phyloP scores from a whole-genome alignment of 768 basidiomycete species.

The Termitomyces sp. region DNA sequence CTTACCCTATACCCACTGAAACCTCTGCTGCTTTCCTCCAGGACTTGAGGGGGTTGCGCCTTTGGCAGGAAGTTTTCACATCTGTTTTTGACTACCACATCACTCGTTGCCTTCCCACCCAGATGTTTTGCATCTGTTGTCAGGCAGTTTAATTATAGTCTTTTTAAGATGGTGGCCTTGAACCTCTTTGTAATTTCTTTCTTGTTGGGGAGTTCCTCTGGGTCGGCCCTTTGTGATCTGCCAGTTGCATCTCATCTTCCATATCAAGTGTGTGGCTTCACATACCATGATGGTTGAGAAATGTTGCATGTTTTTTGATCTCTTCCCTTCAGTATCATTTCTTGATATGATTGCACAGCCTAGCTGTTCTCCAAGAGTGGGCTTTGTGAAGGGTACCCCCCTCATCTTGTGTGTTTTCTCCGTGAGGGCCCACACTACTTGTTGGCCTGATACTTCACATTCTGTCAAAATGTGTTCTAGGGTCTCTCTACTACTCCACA shows the following conservation, averaged over 20 bases:
- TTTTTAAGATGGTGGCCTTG: not conserved
- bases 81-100: not conserved
- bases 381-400: no score
- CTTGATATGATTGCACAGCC: no score
- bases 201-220: fast-evolving
- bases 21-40: not conserved
- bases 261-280: not conserved
- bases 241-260: not conserved
- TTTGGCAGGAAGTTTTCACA: not conserved
- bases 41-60: not conserved
- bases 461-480: no score
- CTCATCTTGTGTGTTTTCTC: no score
- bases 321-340: no score
- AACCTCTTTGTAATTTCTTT: not conserved
- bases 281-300: no score
- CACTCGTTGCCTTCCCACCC: not conserved
- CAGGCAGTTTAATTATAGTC: not conserved
- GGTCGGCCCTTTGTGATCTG: not conserved
- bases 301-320: no score
- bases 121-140: not conserved
- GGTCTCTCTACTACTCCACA: no score
- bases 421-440: no score
- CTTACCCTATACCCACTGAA: not conserved
- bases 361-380: no score
- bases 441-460: no score